phyloP scores from a whole-genome alignment of 129 eudicot species.

The Pulicaria dysenterica region DNA sequence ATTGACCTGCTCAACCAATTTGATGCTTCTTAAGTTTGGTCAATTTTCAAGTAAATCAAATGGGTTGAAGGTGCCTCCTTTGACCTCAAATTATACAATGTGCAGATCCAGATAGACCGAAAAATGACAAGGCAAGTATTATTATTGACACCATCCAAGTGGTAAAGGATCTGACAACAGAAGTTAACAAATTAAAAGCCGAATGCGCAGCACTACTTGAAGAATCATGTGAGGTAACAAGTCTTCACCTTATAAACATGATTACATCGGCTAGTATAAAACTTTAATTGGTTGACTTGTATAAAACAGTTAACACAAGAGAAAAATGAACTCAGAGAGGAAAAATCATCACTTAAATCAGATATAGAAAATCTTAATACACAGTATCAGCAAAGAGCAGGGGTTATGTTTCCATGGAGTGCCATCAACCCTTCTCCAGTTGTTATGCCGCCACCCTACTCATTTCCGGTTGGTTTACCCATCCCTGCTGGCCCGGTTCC shows the following conservation, averaged over 20 bases:
- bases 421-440: constrained; percentile 54
- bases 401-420: constrained; percentile 53
- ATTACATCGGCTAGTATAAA: not conserved
- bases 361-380: constrained; percentile 53
- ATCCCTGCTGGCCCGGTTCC: constrained; percentile 45
- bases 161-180: constrained; percentile 52
- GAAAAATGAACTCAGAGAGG: constrained; percentile 63
- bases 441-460: constrained; percentile 42
- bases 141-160: constrained; percentile 55
- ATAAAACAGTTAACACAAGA: constrained; percentile 57
- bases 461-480: constrained; percentile 50
- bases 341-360: constrained; percentile 55
- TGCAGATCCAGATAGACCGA: constrained; percentile 62
- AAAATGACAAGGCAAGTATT: constrained; percentile 59
- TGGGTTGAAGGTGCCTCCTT: too few species aligned
- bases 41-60: too few species aligned
- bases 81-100: not conserved
- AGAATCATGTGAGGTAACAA: constrained; percentile 59
- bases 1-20: too few species aligned
- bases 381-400: constrained; percentile 50
- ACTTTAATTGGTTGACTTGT: not conserved
- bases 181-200: constrained; percentile 54
- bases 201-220: constrained; percentile 51
- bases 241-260: not conserved
- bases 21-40: too few species aligned